phyloP scores from a whole-genome alignment of 73 alveolate genomes.

The Loxodes magnus region DNA sequence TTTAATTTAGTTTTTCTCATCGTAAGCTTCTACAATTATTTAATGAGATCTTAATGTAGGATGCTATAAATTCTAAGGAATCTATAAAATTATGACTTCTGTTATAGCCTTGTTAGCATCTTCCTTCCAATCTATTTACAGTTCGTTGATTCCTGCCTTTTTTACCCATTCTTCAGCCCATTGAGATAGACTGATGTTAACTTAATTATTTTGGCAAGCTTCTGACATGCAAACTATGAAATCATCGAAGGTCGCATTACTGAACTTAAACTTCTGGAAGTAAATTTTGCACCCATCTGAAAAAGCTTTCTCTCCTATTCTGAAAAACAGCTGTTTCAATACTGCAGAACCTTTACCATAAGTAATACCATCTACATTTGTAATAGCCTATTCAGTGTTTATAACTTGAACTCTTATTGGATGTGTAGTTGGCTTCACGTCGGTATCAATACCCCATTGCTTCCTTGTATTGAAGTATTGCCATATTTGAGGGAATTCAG shows the following conservation, averaged over 20 bases:
- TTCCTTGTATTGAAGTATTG: constrained; percentile 53
- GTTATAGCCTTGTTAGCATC: too few species aligned
- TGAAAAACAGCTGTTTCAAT: constrained; percentile 68
- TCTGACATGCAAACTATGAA: constrained; percentile 48
- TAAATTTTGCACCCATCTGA: constrained; percentile 61
- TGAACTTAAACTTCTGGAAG: constrained; percentile 55
- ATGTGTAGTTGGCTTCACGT: constrained; percentile 80
- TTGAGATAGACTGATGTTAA: too few species aligned
- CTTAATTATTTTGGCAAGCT: too few species aligned
- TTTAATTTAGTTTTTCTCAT: too few species aligned
- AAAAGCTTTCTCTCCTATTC: constrained; percentile 71
- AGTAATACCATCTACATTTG: constrained; percentile 83
- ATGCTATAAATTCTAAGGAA: too few species aligned
- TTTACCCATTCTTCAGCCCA: too few species aligned
- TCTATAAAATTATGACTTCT: too few species aligned
- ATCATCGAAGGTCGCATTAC: constrained; percentile 73
- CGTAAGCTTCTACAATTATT: too few species aligned
- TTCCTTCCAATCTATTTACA: too few species aligned
- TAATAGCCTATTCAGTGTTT: constrained; percentile 77
- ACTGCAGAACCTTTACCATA: constrained; percentile 88
- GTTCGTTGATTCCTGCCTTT: too few species aligned
- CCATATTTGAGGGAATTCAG: constrained; percentile 27
- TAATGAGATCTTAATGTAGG: too few species aligned
- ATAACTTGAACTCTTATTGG: constrained; percentile 78
- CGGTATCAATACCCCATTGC: constrained; percentile 82